phyloP scores from a whole-genome alignment of 139 green algal species.

The Coelastrella sp. region DNA sequence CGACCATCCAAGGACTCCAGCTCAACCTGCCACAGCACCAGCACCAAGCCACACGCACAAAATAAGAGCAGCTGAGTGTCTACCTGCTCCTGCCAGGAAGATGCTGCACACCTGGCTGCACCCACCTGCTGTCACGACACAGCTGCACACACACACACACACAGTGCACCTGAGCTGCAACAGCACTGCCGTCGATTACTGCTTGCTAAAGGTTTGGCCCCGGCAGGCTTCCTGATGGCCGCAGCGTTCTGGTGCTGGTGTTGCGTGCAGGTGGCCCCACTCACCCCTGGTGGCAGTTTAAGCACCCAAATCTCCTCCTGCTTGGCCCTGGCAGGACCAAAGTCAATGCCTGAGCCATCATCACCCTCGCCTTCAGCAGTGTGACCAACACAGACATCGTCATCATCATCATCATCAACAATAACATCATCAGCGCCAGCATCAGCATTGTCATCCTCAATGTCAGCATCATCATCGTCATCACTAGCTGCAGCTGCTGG shows the following conservation, averaged over 20 bases:
- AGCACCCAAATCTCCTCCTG: slow-evolving; percentile 16
- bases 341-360: background rate
- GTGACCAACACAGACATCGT: background rate
- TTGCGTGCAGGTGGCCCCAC: background rate
- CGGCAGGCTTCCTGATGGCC: too few relatives aligned
- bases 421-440: background rate
- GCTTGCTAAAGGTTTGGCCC: too few relatives aligned
- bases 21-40: background rate
- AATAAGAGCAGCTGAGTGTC: too few relatives aligned
- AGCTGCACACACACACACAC: too few relatives aligned
- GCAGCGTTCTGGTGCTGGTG: too few relatives aligned
- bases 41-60: background rate
- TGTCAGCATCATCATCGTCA: background rate
- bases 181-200: too few relatives aligned
- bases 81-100: too few relatives aligned
- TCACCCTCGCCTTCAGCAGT: too few relatives aligned
- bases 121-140: too few relatives aligned
- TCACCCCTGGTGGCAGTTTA: background rate
- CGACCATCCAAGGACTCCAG: background rate
- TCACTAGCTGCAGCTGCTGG: background rate
- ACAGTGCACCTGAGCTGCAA: too few relatives aligned
- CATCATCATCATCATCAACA: background rate
- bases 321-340: background rate
- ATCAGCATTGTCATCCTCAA: background rate
- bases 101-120: too few relatives aligned